Base-by-base conservation (phyloP, 2,329 filamentous ascomycete species). In the Diaporthe australafricana region DNA sequence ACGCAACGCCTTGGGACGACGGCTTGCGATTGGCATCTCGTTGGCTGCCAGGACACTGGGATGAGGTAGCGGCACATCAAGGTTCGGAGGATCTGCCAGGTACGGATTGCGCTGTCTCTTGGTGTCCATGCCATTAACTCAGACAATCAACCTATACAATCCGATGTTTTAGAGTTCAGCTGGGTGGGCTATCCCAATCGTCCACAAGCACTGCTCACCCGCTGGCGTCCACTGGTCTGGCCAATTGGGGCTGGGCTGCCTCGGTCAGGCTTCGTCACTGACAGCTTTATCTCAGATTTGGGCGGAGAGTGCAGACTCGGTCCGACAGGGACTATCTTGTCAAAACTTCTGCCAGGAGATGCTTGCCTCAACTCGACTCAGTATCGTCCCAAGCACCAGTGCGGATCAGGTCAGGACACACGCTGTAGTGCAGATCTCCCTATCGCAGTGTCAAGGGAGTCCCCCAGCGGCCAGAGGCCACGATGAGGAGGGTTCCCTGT, bases 1-100 rank as follows among this genome's bases (percentile, higher is more conserved):
- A 38, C 32, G 50, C 52, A 57, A 30, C 22, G 38, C 40, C 9
- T 25, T 11, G 30, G 27, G 42, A 48, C 22, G 42, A 22, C 14
- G 30, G 53, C 27, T 57, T 38, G 66, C 66, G 66, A 68, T 48
- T 57, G 52, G 35, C 53, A 69, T 50, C 53, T 60, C 66, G 66
- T 48, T 69, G 52, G 50, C 48, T 55, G 45, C 53, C 30, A 30
- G n/a, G 66, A 50, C 48, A 25, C 20, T 47, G 40, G 48, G 48
- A 32, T 53, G 65, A 50, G 30, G n/a, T 20, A 48, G 60, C 60
- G 60, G 60, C 60, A 42, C 20, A 65, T 50, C 60, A 65, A 65
- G 60, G 60, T 65, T 65, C 45, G 60, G 60, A 65, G 60, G 60
- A 65, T 65, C 45, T 65, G 60, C 60, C 60, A 63, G 60, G 60